Percentiles rank a stretch among this genome's conserved stretches.
Evolutionary conservation across 306 rosid genomes (phyloP).

Genomic region (Acacia melanoxylon): DNA sequence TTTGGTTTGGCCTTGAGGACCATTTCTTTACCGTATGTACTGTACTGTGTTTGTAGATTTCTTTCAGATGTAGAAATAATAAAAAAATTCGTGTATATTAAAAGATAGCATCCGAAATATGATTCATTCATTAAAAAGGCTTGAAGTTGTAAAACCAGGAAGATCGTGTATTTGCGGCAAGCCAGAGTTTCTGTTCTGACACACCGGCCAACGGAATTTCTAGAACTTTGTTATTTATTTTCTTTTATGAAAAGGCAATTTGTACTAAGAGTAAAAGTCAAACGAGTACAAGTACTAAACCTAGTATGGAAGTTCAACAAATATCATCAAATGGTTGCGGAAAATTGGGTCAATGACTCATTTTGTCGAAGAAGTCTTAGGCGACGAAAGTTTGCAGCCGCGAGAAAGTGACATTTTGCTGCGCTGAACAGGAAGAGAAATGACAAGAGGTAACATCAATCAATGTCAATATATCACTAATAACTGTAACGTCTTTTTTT

Average conservation of each 20-base stretch:
- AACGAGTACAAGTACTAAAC: background rate
- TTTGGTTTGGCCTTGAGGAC: conserved; percentile 67
- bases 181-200: background rate
- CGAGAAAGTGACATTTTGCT: too few species aligned
- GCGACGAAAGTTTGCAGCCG: too few species aligned
- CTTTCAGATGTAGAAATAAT: conserved; percentile 15
- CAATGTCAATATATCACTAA: too few species aligned
- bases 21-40: background rate
- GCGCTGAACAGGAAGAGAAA: too few species aligned
- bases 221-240: background rate
- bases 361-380: too few species aligned
- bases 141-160: background rate
- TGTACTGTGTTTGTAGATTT: conserved; percentile 25
- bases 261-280: background rate
- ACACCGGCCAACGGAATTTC: background rate
- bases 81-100: conserved; percentile 12
- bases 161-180: background rate
- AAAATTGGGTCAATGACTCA: too few species aligned
- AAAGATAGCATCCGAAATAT: background rate
- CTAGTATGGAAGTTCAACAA: too few species aligned
- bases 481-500: too few species aligned
- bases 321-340: too few species aligned
- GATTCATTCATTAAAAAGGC: background rate
- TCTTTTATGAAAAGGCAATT: background rate
- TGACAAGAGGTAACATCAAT: too few species aligned